Evolutionary conservation across 2,329 filamentous ascomycete genomes (phyloP).

Genomic region (Trichoderma cornu-damae): DNA sequence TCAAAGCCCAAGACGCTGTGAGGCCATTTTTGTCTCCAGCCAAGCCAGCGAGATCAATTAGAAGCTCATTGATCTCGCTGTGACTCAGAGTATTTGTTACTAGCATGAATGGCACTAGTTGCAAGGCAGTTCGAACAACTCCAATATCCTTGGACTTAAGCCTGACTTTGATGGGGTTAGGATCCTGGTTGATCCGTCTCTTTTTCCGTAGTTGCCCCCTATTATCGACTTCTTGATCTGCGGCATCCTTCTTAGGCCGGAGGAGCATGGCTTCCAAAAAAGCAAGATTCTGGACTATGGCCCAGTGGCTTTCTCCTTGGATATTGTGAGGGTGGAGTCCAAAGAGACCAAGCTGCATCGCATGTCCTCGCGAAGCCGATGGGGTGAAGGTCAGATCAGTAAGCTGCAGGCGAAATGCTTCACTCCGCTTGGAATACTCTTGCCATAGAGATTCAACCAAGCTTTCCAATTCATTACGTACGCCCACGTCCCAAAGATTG

Average conservation of each 20-base stretch:
- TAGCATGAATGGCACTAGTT: constrained; percentile 54
- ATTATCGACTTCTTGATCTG: constrained; percentile 26
- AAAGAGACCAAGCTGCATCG: constrained; percentile 47
- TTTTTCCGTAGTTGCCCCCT: constrained; percentile 50
- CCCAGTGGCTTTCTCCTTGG: constrained; percentile 57
- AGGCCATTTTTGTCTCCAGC: constrained; percentile 64
- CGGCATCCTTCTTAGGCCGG: constrained; percentile 23
- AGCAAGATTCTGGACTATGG: constrained; percentile 53
- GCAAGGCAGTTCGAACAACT: constrained; percentile 49
- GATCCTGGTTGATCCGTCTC: constrained; percentile 39
- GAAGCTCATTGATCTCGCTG: constrained; percentile 50
- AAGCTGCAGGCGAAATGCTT: constrained; percentile 69
- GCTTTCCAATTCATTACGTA: constrained; percentile 52
- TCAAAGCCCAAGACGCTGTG: constrained; percentile 74
- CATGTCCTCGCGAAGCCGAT: constrained; percentile 39
- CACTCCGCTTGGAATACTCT: constrained; percentile 70
- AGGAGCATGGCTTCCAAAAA: constrained; percentile 49
- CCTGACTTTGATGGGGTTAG: constrained; percentile 46
- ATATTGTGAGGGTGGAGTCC: constrained; percentile 49
- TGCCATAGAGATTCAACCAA: constrained; percentile 65
- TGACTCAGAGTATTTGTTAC: constrained; percentile 40
- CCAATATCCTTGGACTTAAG: constrained; percentile 42
- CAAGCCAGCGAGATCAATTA: constrained; percentile 54
- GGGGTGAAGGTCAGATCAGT: constrained; percentile 63
- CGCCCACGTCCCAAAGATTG: constrained; percentile 37